Evolutionary conservation across 495 filamentous ascomycete genomes (phyloP).

Genomic region (Penicillium ucsense): DNA sequence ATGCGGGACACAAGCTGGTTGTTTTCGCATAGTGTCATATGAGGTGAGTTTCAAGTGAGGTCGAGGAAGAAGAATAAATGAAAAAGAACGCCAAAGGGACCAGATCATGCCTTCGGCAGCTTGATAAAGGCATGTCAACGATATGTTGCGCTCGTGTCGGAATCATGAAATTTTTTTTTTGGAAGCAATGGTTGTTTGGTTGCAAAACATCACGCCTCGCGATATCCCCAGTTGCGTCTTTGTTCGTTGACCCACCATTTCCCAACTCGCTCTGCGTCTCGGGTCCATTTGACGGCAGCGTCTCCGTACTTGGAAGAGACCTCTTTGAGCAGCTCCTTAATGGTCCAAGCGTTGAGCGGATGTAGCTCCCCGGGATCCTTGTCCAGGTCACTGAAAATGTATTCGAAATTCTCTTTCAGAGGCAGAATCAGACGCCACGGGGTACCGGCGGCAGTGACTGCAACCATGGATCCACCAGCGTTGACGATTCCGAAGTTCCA

Average conservation of each 20-base stretch:
- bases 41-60: too few relatives aligned
- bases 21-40: too few relatives aligned
- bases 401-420: slow-evolving; percentile 28
- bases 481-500: slow-evolving; percentile 39
- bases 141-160: too few relatives aligned
- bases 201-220: slow-evolving; percentile 5
- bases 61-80: too few relatives aligned
- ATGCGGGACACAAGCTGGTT: too few relatives aligned
- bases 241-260: slow-evolving; percentile 33
- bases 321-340: slow-evolving; percentile 11
- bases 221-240: slow-evolving; percentile 33
- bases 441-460: slow-evolving; percentile 21
- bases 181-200: background rate
- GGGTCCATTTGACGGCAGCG: slow-evolving; percentile 27
- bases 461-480: slow-evolving; percentile 31
- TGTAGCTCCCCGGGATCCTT: slow-evolving; percentile 28
- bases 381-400: slow-evolving; percentile 27
- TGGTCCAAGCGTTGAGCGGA: slow-evolving; percentile 19
- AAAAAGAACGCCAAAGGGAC: too few relatives aligned
- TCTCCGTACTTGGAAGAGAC: slow-evolving; percentile 22
- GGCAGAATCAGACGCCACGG: slow-evolving; percentile 35
- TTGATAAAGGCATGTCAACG: too few relatives aligned
- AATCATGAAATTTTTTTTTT: too few relatives aligned
- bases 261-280: slow-evolving; percentile 28
- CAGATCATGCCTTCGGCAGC: too few relatives aligned